Base-by-base conservation (phyloP, 106 monocot species). In the Acanthochlamys bracteata region DNA sequence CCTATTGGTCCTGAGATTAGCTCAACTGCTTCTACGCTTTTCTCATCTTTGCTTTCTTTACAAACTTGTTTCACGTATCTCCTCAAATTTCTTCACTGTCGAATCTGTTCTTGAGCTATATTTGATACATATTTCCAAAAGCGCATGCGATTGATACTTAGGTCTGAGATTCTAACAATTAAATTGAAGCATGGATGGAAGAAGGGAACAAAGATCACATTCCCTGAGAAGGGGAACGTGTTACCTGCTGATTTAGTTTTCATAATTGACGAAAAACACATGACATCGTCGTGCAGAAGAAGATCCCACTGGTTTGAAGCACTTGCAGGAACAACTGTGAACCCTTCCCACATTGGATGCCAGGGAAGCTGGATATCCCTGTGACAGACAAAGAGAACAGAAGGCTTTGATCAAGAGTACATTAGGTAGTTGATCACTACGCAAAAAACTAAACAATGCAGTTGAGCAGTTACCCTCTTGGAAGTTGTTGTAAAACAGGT, bases 181-280 rank as follows among this genome's bases (percentile, higher is more conserved):
- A 75, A 89, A 13, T 69, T 84, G 21, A 89, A 89, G 67, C 81
- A 83, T 15, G 83, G 88, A 7, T 84, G 88, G 88, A 88, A 83
- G 75, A 88, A 75, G 55, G 88, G 88, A 11, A 88, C 88, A 14
- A 88, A 88, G 69, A 83, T 88, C 53, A 88, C 83, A 11, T 88
- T 88, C 65, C 77, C 74, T 1, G 80, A 78, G 42, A 88, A 88
- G 67, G 88, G 88, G 12, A 88, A 83, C 11, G 83, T 75, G 56
- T 73, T 75, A 11, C 83, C 88, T 0, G 88, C 88, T 0, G 88
- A 89, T 43, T 72, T 89, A 1, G 78, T 89, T 49, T 84, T 89
- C 41, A 75, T 89, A 24, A 89, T 89, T 52, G 83, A 88, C 41
- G 87, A 88, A 66, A 88, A 88, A 65, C 83, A 7, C 87, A 88